phyloP scores from a whole-genome alignment of 768 basidiomycete species.

The Rhodotorula babjevae region DNA sequence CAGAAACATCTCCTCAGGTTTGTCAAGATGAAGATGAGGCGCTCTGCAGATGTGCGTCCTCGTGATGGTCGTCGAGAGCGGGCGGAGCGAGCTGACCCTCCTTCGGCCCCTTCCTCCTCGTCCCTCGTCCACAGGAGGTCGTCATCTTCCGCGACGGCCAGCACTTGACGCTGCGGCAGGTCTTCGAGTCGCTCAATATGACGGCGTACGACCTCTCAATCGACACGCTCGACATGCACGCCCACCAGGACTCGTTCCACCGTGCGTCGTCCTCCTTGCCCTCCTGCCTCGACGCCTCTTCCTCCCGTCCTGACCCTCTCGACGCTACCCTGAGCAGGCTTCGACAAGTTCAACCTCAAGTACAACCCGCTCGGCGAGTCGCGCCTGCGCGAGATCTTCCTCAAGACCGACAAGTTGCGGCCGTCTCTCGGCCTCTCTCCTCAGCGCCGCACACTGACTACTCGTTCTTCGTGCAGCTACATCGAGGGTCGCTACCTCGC shows the following conservation, averaged over 20 bases:
- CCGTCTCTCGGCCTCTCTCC: no score
- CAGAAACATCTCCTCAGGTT: constrained; percentile 97
- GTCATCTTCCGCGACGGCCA: constrained; percentile 93
- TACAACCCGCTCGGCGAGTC: constrained; percentile 67
- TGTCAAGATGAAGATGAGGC: constrained; percentile 98
- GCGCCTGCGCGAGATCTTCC: constrained; percentile 87
- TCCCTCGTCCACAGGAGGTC: constrained; percentile 60
- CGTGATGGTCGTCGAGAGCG: no score
- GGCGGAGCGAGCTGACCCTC: not conserved
- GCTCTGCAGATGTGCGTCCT: constrained; percentile 62
- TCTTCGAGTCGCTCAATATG: constrained; percentile 91
- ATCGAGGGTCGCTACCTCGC: constrained; percentile 89
- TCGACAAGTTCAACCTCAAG: constrained; percentile 66
- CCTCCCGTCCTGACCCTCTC: not conserved
- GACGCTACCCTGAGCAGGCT: not conserved
- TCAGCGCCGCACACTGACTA: not conserved
- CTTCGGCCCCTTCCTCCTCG: not conserved
- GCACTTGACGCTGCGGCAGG: constrained; percentile 79
- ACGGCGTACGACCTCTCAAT: constrained; percentile 97
- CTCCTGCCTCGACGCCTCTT: no score
- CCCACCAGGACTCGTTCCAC: constrained; percentile 95
- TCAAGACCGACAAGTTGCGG: constrained; percentile 85
- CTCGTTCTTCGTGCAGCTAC: constrained; percentile 44
- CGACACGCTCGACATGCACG: constrained; percentile 99
- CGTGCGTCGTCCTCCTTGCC: constrained; percentile 48